These are phyloP conservation scores for Eutypa lata DNA, from an alignment of 2,329 filamentous ascomycete species.

Conservation along the genomic window DNA sequence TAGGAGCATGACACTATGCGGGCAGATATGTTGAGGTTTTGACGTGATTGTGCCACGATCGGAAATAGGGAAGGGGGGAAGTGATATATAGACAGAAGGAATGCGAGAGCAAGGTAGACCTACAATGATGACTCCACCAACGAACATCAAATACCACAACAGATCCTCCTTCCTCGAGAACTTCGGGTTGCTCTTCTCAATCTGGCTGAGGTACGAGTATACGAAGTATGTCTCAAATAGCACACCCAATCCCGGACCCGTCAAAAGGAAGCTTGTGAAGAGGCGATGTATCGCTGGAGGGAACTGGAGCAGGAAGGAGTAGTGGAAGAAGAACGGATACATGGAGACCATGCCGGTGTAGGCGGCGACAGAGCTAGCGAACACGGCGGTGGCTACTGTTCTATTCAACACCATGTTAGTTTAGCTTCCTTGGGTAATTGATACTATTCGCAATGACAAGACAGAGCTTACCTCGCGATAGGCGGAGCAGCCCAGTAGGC, in stretches of 20 bases:
- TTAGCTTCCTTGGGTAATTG: neutral
- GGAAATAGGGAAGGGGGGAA: constrained; percentile 8
- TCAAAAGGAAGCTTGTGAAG: constrained; percentile 41
- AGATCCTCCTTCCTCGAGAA: constrained; percentile 76
- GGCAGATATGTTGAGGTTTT: constrained; percentile 67
- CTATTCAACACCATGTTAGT: constrained; percentile 39
- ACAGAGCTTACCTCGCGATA: constrained; percentile 34
- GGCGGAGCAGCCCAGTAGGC: constrained; percentile 40
- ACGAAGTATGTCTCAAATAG: constrained; percentile 75
- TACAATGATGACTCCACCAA: constrained; percentile 73
- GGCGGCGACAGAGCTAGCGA: constrained; percentile 59
- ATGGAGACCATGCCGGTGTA: constrained; percentile 54
- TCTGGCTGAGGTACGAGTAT: constrained; percentile 71
- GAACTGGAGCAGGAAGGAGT: constrained; percentile 51
- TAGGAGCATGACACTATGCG: constrained; percentile 62
- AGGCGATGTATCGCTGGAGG: constrained; percentile 46
- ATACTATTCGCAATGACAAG: neutral
- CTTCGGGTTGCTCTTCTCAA: constrained; percentile 69
- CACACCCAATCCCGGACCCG: constrained; percentile 44
- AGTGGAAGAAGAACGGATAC: constrained; percentile 52
- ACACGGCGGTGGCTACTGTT: constrained; percentile 63
- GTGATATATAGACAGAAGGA: constrained; percentile 3
- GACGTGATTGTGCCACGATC: constrained; percentile 27
- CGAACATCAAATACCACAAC: constrained; percentile 75
- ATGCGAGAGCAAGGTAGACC: constrained; percentile 39